Conservation (phyloP, 306 rosid species). For the Hippophae tibetana region DNA sequence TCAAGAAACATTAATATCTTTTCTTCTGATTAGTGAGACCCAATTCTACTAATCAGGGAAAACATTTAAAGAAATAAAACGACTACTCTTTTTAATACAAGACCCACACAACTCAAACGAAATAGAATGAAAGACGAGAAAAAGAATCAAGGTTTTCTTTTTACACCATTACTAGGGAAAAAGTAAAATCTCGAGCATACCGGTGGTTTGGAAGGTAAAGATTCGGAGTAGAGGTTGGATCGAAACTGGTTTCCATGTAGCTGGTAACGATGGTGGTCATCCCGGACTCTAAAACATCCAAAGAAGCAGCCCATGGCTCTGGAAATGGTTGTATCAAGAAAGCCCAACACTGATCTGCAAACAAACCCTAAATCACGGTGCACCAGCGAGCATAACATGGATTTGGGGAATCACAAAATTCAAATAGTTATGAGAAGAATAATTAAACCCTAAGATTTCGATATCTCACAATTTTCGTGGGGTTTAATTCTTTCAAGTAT, state of each 20-base stretch:
- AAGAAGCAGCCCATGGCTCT: constrained; percentile 80
- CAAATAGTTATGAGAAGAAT: not conserved
- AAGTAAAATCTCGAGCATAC: constrained; percentile 15
- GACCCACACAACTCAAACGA: too few species aligned
- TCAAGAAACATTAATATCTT: too few species aligned
- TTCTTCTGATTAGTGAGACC: too few species aligned
- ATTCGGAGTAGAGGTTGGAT: constrained; percentile 22
- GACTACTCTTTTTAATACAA: too few species aligned
- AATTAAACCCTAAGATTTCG: constrained; percentile 16
- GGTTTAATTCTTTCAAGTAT: constrained; percentile 10
- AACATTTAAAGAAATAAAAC: too few species aligned
- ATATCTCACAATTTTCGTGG: constrained; percentile 12
- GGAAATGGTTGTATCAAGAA: constrained; percentile 49
- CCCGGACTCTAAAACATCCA: constrained; percentile 57
- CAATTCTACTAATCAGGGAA: too few species aligned
- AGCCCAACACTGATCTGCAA: constrained; percentile 41
- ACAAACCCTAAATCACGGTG: constrained; percentile 36
- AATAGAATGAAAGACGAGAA: not conserved
- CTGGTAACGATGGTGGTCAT: constrained; percentile 24
- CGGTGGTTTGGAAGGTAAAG: constrained; percentile 31
- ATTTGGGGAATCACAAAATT: not conserved
- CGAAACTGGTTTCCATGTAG: constrained; percentile 13
- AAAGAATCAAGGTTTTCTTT: not conserved
- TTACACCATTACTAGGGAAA: too few species aligned
- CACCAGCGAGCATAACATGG: constrained; percentile 54